A percentile compares a stretch with the other conserved stretches of the same genome.
These are phyloP conservation scores for Monilinia aucupariae DNA, from an alignment of 2,329 filamentous ascomycete species.

Conservation along the genomic window DNA sequence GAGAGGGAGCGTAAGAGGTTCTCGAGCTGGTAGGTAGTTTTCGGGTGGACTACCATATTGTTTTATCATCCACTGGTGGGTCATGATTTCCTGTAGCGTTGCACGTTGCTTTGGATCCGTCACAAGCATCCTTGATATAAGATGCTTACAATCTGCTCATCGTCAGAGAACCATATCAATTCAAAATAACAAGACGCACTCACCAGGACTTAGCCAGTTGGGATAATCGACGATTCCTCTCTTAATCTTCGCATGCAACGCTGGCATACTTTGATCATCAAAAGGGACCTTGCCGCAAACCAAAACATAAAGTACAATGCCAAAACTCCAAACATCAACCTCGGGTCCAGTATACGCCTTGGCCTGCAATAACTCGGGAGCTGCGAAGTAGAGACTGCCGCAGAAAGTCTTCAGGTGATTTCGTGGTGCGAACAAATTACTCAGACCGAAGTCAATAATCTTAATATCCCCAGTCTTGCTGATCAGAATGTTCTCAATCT, in stretches of 20 bases:
- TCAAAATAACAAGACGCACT: slow-evolving; percentile 34
- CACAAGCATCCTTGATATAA: slow-evolving; percentile 92
- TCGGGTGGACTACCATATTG: slow-evolving; percentile 82
- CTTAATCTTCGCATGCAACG: slow-evolving; percentile 97
- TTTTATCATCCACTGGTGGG: slow-evolving; percentile 92
- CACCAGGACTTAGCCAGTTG: slow-evolving; percentile 84
- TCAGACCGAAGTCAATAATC: slow-evolving; percentile 97
- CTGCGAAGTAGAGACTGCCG: slow-evolving; percentile 95
- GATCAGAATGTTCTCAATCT: slow-evolving; percentile 99
- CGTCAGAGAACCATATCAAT: slow-evolving; percentile 23
- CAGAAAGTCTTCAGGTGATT: slow-evolving; percentile 92
- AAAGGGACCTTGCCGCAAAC: slow-evolving; percentile 98
- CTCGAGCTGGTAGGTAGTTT: slow-evolving; percentile 77
- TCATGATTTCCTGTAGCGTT: slow-evolving; percentile 86
- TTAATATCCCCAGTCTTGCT: slow-evolving; percentile 99
- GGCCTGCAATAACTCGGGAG: slow-evolving; percentile 88
- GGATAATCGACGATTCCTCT: slow-evolving; percentile 95
- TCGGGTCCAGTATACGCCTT: slow-evolving; percentile 93
- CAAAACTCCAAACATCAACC: slow-evolving; percentile 98
- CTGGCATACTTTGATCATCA: slow-evolving; percentile 98
- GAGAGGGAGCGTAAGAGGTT: slow-evolving; percentile 78
- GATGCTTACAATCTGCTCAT: slow-evolving; percentile 75
- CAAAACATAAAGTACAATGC: slow-evolving; percentile 92
- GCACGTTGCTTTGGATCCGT: slow-evolving; percentile 86
- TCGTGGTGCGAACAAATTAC: slow-evolving; percentile 86